Evolutionary conservation across 2,329 filamentous ascomycete species (phyloP).

Genomic region (Claviceps pazoutovae): DNA sequence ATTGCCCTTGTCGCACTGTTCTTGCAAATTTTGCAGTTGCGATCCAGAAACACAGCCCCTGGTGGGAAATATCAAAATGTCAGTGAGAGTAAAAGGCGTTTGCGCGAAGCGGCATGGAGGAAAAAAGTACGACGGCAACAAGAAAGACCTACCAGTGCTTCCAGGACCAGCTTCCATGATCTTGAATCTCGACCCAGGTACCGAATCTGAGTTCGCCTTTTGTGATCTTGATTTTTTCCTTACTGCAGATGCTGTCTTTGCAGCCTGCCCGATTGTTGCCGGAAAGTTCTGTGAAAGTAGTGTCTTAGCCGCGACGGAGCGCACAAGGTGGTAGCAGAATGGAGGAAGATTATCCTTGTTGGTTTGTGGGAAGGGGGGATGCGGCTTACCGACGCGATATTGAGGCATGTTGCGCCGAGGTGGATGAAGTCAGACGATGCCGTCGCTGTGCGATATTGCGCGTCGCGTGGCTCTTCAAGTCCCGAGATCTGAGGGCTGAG

Average conservation of each 20-base stretch:
- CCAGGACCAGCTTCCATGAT: slow-evolving; percentile 57
- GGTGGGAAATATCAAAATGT: not conserved
- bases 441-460: too few species aligned
- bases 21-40: slow-evolving; percentile 52
- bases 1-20: slow-evolving; percentile 33
- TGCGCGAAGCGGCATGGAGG: not conserved
- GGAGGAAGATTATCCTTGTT: not conserved
- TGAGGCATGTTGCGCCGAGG: slow-evolving; percentile 19
- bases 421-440: too few species aligned
- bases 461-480: too few species aligned
- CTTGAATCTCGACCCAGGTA: slow-evolving; percentile 49
- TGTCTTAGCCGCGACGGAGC: not conserved
- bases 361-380: not conserved
- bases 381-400: slow-evolving; percentile 32
- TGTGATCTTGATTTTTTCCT: slow-evolving; percentile 50
- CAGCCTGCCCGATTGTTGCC: slow-evolving; percentile 60
- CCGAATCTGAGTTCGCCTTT: slow-evolving; percentile 74
- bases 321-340: not conserved
- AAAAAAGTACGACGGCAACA: not conserved
- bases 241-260: slow-evolving; percentile 60
- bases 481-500: too few species aligned
- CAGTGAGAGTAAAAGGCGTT: not conserved
- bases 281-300: slow-evolving; percentile 50
- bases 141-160: slow-evolving; percentile 61
- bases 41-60: slow-evolving; percentile 84